Evolutionary conservation across 805 yeast genomes (phyloP), one percentile per base, ranked within the genome.

Genomic region (Yamadazyma takamatsuzukensis): DNA sequence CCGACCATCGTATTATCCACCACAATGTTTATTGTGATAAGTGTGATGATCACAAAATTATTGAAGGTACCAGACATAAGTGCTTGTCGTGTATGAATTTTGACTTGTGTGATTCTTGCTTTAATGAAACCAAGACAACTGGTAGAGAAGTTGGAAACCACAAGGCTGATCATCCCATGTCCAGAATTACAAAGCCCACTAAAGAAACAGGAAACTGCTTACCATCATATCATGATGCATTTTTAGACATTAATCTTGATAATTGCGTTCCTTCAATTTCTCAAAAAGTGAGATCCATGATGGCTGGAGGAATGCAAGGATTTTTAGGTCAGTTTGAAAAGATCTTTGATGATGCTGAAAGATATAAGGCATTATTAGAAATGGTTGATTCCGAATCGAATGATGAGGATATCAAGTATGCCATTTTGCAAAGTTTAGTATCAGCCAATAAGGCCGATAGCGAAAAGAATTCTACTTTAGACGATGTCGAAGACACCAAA

Each of bases 51-150:
- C 41, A 41, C 7, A 45, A 45, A 27, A 70, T 73, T 4, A 56
- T 72, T 25, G 38, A 30, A 13, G 82, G 82, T 9, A 39, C 51
- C 5, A 60, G 82, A 31, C 76, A 64, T 45, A 63, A 66, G 25
- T 76, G 83, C 48, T 37, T 65, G 10, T 66, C 70, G 17, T 76
- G 83, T 44, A 47, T 49, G 4, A 72, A 77, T 47, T 74, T 61
- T 44, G 82, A 77, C 44, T 51, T 76, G 33, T 76, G 83, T 44
- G 59, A 60, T 24, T 24, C 41, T 19, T 61, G 68, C 36, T 57
- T 53, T 27, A 29, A 37, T 9, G 34, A 38, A 6, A 33, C 32
- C n/a, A 25, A 29, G 13, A 12, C 9, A 25, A 17, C 23, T 13
- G 15, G 29, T 10, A 31, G 18, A n/a, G 12, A 30, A 14, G 21